Conservation (phyloP, 148 eudicot species). For the Nepenthes gracilis region DNA sequence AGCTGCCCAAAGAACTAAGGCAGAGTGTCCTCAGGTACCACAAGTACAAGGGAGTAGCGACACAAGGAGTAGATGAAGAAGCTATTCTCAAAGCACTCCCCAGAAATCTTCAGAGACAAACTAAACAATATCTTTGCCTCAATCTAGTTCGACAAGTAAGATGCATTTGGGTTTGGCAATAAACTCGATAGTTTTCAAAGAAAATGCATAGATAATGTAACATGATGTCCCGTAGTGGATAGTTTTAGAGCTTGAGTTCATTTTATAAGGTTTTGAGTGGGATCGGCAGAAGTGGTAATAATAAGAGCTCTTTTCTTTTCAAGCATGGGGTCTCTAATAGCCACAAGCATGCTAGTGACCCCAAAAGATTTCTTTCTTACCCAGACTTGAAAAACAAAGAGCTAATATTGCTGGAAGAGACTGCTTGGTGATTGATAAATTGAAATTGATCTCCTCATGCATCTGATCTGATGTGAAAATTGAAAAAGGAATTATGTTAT, state of each 20-base stretch:
- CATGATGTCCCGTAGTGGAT: not conserved
- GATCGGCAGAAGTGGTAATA: too few relatives aligned
- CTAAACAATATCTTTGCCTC: conserved; percentile 42
- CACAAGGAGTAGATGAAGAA: conserved; percentile 50
- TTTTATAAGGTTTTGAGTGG: not conserved
- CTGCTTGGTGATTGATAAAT: too few relatives aligned
- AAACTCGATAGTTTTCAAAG: not conserved
- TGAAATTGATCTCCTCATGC: too few relatives aligned
- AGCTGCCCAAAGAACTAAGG: conserved; percentile 43
- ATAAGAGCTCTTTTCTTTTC: too few relatives aligned
- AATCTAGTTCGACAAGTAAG: conserved; percentile 45
- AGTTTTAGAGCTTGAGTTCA: not conserved
- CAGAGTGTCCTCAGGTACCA: conserved; percentile 30
- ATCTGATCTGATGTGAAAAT: too few relatives aligned
- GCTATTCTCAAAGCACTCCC: conserved; percentile 37
- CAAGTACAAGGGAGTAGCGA: conserved; percentile 48
- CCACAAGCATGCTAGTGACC: not conserved
- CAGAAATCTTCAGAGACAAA: conserved; percentile 37
- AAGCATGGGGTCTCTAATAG: not conserved
- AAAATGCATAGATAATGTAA: too few relatives aligned
- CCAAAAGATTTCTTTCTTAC: not conserved
- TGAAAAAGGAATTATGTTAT: too few relatives aligned
- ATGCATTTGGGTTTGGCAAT: not conserved
- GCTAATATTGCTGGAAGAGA: too few relatives aligned
- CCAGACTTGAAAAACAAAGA: too few relatives aligned